Percentiles rank a stretch among this genome's conserved stretches.
phyloP scores from a whole-genome alignment of 1,284 basidiomycete species.

The Pholiota adiposa region DNA sequence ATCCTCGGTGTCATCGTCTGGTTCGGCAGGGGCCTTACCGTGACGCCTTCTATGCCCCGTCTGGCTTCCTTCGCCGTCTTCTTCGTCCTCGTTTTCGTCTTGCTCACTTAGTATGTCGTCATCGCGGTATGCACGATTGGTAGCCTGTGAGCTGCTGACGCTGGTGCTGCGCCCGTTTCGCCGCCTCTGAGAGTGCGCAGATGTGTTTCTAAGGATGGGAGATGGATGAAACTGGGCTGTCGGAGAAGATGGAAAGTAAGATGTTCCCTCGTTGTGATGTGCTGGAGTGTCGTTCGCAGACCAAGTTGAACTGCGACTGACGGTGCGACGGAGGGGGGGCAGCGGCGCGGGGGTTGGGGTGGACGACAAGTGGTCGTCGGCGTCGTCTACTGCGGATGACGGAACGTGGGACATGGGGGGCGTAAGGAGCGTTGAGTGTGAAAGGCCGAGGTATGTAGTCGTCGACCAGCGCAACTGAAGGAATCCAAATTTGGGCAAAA shows the following conservation, averaged over 20 bases:
- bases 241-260: conserved; percentile 56
- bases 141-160: conserved; percentile 56
- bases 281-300: conserved; percentile 57
- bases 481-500: conserved; percentile 16
- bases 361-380: conserved; percentile 36
- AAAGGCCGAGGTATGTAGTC: too few relatives aligned
- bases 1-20: conserved; percentile 33
- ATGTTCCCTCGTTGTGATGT: conserved; percentile 72
- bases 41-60: conserved; percentile 35
- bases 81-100: conserved; percentile 42
- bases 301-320: conserved; percentile 60
- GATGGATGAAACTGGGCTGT: conserved; percentile 40
- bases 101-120: conserved; percentile 53
- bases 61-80: conserved; percentile 48
- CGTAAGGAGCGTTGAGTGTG: conserved; percentile 8
- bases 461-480: conserved; percentile 25
- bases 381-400: conserved; percentile 33
- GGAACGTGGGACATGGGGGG: conserved; percentile 37
- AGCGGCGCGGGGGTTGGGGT: conserved; percentile 42
- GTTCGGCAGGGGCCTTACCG: conserved; percentile 37
- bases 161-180: conserved; percentile 63
- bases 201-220: conserved; percentile 50
- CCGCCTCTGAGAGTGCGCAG: conserved; percentile 49
- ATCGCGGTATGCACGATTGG: conserved; percentile 48
- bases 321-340: conserved; percentile 48